Base-by-base conservation (phyloP, 2,329 filamentous ascomycete genomes). In the Pseudocercospora macadamiae region DNA sequence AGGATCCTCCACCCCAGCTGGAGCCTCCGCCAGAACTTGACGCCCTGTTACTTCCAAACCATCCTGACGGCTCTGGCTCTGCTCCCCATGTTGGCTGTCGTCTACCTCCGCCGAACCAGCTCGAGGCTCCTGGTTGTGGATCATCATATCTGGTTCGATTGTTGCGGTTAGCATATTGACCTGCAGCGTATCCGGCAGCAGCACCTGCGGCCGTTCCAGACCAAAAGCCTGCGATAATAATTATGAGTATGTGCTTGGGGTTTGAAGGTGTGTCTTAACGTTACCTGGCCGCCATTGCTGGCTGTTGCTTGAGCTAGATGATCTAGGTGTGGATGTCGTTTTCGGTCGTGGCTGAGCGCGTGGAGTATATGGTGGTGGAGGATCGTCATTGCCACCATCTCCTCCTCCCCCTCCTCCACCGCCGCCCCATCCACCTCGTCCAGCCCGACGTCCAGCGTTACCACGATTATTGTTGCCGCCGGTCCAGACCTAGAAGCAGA, bases 201-300 rank as follows among this genome's bases (percentile, higher is more conserved):
- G 86, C 87, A 44, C 89, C 90, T 14, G 83, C 83, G 0, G 83
- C 81, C n/a, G 84, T 75, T 18, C 89, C 89, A 16, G 79, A 83
- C 89, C 89, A 92, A 75, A 92, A 91, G 1, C 89, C 89, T 4
- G 89, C 26, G 32, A 14, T 34, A 30, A 28, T 34, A 34, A 21
- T 8, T 23, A 19, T 49, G 3, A 49, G 18, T 21, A 49, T 19
- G 16, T 10, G 9, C 19, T 1, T 34, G 10, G 7, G 6, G 25
- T 18, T 6, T 10, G 14, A 12, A 19, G 21, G 1, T 4, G 1
- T 3, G 32, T 2, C 10, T 23, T 21, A 2, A n/a, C 9, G 25
- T 19, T 18, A 49, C 47, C 47, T 49, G 47, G 47, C 4, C 52
- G 52, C 30, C 45, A 39, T 30, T 28, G 44, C 19, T 55, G 34